Conservation (phyloP, 257 asterid genomes). For the Plantago major region DNA sequence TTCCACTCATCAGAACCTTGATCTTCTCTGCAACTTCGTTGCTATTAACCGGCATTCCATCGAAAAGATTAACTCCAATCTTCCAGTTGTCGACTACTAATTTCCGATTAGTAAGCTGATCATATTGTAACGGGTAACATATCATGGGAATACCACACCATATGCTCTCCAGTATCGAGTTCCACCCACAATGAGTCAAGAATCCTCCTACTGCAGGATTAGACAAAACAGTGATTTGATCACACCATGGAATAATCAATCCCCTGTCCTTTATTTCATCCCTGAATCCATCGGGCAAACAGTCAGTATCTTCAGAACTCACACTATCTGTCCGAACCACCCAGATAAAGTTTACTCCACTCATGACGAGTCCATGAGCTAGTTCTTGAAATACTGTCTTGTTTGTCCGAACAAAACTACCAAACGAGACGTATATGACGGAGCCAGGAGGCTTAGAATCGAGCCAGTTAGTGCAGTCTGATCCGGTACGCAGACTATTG, state of each 20-base stretch:
- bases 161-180: conserved; percentile 44
- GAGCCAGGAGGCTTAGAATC: conserved; percentile 35
- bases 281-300: conserved; percentile 21
- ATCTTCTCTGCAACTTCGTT: conserved; percentile 32
- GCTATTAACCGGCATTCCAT: conserved; percentile 27
- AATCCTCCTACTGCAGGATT: conserved; percentile 40
- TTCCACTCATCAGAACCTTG: conserved; percentile 23
- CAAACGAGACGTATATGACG: conserved; percentile 58
- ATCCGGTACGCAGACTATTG: conserved; percentile 38
- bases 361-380: conserved; percentile 44
- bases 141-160: conserved; percentile 55
- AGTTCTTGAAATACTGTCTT: conserved; percentile 39
- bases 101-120: conserved; percentile 44
- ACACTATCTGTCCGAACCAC: conserved; percentile 43
- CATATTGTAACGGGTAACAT: conserved; percentile 39
- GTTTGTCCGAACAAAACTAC: conserved; percentile 38
- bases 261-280: conserved; percentile 30
- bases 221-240: conserved; percentile 34
- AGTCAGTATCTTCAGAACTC: conserved; percentile 13
- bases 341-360: conserved; percentile 60
- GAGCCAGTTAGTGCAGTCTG: conserved; percentile 55
- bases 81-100: conserved; percentile 50
- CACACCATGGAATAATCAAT: conserved; percentile 41
- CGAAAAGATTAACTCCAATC: conserved; percentile 41
- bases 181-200: conserved; percentile 58